A percentile compares a stretch with the other conserved stretches of the same genome.
These are phyloP conservation scores for bread wheat (Triticum aestivum) DNA, from an alignment of 176 grass and related monocot species.

Conservation along the genomic window DNA sequence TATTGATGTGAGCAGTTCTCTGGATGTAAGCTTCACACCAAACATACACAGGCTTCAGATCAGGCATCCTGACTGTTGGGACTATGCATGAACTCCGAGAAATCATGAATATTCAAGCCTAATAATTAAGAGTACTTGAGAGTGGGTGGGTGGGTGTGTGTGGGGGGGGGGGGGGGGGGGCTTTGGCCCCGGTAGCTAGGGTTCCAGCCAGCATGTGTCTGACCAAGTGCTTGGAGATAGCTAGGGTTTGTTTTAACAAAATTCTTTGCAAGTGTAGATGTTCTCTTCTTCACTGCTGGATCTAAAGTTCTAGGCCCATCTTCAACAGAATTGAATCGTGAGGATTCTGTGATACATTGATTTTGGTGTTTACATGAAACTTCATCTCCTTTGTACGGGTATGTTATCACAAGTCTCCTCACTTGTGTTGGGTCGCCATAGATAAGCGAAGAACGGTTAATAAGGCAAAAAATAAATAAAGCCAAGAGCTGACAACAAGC, in stretches of 20 bases:
- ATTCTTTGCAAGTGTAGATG: slow-evolving; percentile 39
- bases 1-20: too few species aligned
- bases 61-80: too few species aligned
- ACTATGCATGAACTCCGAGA: too few species aligned
- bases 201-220: slow-evolving; percentile 67
- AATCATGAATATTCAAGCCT: too few species aligned
- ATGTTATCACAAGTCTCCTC: slow-evolving; percentile 54
- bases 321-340: slow-evolving; percentile 36
- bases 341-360: slow-evolving; percentile 1
- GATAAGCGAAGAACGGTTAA: slow-evolving; percentile 1
- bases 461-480: neutral
- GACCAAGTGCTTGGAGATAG: slow-evolving; percentile 73
- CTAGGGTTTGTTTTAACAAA: slow-evolving; percentile 59
- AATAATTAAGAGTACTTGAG: too few species aligned
- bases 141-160: too few species aligned
- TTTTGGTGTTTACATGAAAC: slow-evolving; percentile 20
- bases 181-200: too few species aligned
- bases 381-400: slow-evolving; percentile 24
- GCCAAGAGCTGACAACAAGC: neutral
- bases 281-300: slow-evolving; percentile 24
- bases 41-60: too few species aligned
- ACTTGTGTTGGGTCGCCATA: neutral
- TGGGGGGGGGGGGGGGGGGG: too few species aligned
- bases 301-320: slow-evolving; percentile 25
- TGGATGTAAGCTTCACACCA: too few species aligned